Evolutionary conservation across 768 basidiomycete species (phyloP).

Genomic region (Fistulinella prunicolor): DNA sequence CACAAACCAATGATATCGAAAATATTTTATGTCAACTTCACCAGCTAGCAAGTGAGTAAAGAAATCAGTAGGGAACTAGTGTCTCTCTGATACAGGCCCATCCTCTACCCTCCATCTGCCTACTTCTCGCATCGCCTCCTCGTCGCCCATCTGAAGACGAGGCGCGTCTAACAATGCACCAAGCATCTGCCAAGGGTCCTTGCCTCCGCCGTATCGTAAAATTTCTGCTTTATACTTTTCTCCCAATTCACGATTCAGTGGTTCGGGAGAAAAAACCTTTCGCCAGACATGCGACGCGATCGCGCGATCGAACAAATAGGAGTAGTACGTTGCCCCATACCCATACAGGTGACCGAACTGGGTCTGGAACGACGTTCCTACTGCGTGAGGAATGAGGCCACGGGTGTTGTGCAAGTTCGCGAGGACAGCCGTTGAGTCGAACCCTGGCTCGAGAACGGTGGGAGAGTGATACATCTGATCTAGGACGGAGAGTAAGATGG

Average conservation of each 20-base stretch:
- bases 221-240: conserved; percentile 80
- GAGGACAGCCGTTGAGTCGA: conserved; percentile 72
- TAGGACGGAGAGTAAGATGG: conserved; percentile 83
- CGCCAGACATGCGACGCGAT: conserved; percentile 93
- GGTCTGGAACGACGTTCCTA: conserved; percentile 89
- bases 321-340: conserved; percentile 97
- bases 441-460: conserved; percentile 46
- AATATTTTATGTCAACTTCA: no score
- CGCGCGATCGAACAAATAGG: conserved; percentile 93
- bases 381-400: conserved; percentile 80
- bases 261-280: conserved; percentile 65
- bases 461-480: conserved; percentile 92
- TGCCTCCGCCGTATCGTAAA: conserved; percentile 80
- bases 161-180: conserved; percentile 63
- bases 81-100: conserved; percentile 59
- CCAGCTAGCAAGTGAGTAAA: no score
- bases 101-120: conserved; percentile 87
- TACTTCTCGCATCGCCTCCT: conserved; percentile 83
- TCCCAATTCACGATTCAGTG: conserved; percentile 69
- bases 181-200: conserved; percentile 94
- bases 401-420: conserved; percentile 60
- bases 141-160: conserved; percentile 67
- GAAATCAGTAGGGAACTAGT: no score
- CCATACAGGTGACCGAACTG: conserved; percentile 95
- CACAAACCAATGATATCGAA: no score